Percentiles rank a stretch among this genome's conserved stretches.
phyloP scores from a whole-genome alignment of 345 rosid genomes.

The Cochlearia excelsa region DNA sequence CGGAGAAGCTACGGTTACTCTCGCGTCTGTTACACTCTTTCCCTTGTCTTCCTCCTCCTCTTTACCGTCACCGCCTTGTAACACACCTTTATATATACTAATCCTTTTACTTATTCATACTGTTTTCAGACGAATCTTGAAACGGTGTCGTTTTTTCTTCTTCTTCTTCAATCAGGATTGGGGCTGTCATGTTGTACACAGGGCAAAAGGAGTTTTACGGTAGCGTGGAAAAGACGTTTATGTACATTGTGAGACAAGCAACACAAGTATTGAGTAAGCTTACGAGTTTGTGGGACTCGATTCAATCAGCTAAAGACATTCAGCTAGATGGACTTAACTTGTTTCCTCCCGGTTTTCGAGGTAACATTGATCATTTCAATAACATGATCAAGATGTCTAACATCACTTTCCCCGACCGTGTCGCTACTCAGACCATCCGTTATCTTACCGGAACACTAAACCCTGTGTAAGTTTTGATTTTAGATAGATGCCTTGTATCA shows the following conservation, averaged over 20 bases:
- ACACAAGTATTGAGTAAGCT: slow-evolving; percentile 31
- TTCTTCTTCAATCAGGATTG: slow-evolving; percentile 33
- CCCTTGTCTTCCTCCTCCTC: slow-evolving; percentile 44
- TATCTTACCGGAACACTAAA: slow-evolving; percentile 35
- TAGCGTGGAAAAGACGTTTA: slow-evolving; percentile 33
- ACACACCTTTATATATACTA: background rate
- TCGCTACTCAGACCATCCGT: slow-evolving; percentile 33
- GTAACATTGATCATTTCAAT: slow-evolving; percentile 39
- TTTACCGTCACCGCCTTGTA: slow-evolving; percentile 53
- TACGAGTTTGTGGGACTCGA: slow-evolving; percentile 33
- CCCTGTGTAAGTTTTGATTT: slow-evolving; percentile 38
- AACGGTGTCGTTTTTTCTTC: background rate
- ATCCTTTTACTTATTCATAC: background rate
- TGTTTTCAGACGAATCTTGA: background rate
- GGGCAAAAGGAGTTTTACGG: slow-evolving; percentile 44
- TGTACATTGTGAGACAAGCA: slow-evolving; percentile 42
- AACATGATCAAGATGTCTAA: slow-evolving; percentile 39
- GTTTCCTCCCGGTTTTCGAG: slow-evolving; percentile 39
- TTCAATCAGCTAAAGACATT: slow-evolving; percentile 41
- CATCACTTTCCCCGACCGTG: slow-evolving; percentile 37
- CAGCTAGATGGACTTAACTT: slow-evolving; percentile 28
- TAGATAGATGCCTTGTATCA: background rate
- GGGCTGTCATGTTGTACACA: slow-evolving; percentile 41
- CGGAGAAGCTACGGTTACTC: slow-evolving; percentile 41
- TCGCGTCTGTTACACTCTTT: slow-evolving; percentile 39